These are phyloP conservation scores for Rhytidiadelphus loreus DNA, from an alignment of 225 moss, liverwort and hornwort species.

Conservation along the genomic window DNA sequence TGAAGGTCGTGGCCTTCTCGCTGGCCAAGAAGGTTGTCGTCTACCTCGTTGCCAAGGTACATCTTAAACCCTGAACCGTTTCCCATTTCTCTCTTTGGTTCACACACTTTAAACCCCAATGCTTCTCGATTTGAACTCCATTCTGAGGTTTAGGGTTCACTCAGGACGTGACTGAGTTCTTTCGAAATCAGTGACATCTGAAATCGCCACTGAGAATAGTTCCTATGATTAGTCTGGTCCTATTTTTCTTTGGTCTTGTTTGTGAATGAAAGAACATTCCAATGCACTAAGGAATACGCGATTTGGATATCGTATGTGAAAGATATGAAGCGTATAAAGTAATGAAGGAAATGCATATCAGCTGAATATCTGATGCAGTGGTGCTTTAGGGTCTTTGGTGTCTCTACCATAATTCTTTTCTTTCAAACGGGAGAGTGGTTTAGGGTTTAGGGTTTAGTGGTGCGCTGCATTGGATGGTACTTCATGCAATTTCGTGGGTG, in stretches of 20 bases:
- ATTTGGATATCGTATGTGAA: neutral
- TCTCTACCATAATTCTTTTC: neutral
- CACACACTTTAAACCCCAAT: neutral
- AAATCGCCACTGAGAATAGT: neutral
- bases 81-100: neutral
- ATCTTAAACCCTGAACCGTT: neutral
- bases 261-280: neutral
- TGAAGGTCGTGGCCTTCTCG: constrained; percentile 43
- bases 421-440: neutral
- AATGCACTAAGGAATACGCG: neutral
- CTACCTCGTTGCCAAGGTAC: constrained; percentile 39
- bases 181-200: neutral
- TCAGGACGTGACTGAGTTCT: neutral
- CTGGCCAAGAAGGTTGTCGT: constrained; percentile 40
- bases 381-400: neutral
- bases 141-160: neutral
- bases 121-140: neutral
- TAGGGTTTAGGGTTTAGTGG: neutral
- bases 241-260: neutral
- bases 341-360: neutral
- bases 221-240: neutral
- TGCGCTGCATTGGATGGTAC: neutral
- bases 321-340: neutral
- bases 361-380: neutral
- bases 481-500: neutral